A percentile compares a stretch with the other conserved stretches of the same genome.
Conservation (phyloP, 768 basidiomycete genomes). For the Amanita muscaria region DNA sequence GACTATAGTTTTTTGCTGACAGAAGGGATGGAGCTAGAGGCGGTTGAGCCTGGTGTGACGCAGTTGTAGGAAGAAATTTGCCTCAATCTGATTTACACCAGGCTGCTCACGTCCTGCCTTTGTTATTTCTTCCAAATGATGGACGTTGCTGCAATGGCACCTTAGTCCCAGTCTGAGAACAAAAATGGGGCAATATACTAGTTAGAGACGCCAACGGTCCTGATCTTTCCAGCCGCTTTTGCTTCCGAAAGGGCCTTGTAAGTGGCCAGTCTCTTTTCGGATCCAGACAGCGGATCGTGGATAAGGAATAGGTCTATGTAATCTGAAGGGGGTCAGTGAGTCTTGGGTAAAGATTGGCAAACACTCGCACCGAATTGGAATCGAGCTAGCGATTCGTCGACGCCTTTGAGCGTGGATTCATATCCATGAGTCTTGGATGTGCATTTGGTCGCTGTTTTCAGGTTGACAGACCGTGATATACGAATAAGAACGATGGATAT, state of each 20-base stretch:
- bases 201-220: constrained; percentile 76
- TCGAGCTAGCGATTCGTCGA: constrained; percentile 51
- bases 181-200: constrained; percentile 39
- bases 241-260: constrained; percentile 63
- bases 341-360: not conserved
- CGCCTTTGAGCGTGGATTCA: constrained; percentile 45
- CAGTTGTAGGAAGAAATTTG: constrained; percentile 13
- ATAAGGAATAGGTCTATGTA: constrained; percentile 67
- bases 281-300: constrained; percentile 62
- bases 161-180: not conserved
- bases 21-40: constrained; percentile 67
- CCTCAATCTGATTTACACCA: constrained; percentile 79
- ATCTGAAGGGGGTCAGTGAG: constrained; percentile 15
- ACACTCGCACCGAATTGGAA: constrained; percentile 46
- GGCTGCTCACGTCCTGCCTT: constrained; percentile 55
- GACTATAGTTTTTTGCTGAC: constrained; percentile 74
- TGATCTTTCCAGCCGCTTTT: constrained; percentile 56
- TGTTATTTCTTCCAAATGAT: constrained; percentile 69
- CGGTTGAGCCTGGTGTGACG: not conserved
- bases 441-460: constrained; percentile 55
- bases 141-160: constrained; percentile 39
- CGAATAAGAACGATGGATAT: constrained; percentile 14
- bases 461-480: constrained; percentile 4
- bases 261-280: constrained; percentile 54
- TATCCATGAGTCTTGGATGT: constrained; percentile 51